Conservation (phyloP, 352 stramenopile species). For the Phytophthora sp. region DNA sequence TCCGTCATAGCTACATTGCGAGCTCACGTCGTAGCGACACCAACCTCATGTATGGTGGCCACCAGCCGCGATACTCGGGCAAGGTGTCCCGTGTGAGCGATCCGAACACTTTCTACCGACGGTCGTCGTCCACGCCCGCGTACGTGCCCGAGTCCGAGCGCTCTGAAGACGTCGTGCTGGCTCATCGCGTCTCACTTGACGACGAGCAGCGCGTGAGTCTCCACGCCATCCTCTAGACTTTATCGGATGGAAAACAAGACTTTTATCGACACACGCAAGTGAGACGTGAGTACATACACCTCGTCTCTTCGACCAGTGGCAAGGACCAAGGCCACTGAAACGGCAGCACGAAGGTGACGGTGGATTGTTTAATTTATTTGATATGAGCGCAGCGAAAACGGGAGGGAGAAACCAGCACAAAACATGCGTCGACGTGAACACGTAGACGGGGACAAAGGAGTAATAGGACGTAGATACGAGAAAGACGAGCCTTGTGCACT, state of each 20-base stretch:
- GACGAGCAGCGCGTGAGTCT: conserved; percentile 67
- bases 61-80: conserved; percentile 32
- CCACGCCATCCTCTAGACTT: conserved; percentile 65
- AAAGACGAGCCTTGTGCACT: not conserved
- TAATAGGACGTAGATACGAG: conserved; percentile 20
- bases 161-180: conserved; percentile 62
- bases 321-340: not conserved
- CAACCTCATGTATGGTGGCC: conserved; percentile 36
- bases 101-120: conserved; percentile 54
- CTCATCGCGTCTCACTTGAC: conserved; percentile 64
- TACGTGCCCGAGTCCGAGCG: conserved; percentile 44
- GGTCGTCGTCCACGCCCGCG: conserved; percentile 32
- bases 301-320: conserved; percentile 11
- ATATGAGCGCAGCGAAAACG: conserved; percentile 37
- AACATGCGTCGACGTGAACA: conserved; percentile 24
- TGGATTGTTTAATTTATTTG: conserved; percentile 51
- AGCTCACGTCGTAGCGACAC: conserved; percentile 44
- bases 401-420: conserved; percentile 19
- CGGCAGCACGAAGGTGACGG: conserved; percentile 7
- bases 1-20: conserved; percentile 40
- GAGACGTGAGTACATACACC: conserved; percentile 9
- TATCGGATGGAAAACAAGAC: conserved; percentile 1
- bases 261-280: conserved; percentile 7
- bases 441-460: too few relatives aligned
- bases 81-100: conserved; percentile 53